Evolutionary conservation across 2,329 filamentous ascomycete species (phyloP), one percentile per base, ranked within the genome.

Genomic region (Apiospora pterosperma): DNA sequence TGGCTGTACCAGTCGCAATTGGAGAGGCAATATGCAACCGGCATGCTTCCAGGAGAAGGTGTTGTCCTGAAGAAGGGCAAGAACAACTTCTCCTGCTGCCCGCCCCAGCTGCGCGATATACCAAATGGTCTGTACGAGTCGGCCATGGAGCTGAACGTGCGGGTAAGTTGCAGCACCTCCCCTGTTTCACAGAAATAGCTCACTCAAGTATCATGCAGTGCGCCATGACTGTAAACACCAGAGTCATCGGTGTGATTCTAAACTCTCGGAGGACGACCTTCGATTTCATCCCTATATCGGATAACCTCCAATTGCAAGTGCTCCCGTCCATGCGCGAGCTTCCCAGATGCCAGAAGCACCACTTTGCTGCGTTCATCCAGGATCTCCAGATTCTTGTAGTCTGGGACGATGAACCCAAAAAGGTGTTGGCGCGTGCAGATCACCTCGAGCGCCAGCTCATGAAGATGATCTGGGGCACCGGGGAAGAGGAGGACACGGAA

Each of bases 181-280:
- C 23, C n/a, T 16, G 10, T 65, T 38, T 10, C n/a, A 36, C 10
- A 16, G 42, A 38, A 64, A 28, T 41, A 21, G 34, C 28, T 38
- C 36, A 31, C 28, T 28, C 23, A 61, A 4, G 21, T 31, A 31
- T 19, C 21, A 11, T 14, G 16, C 59, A 89, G 85, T 87, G 84
- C 70, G 88, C 88, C 61, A 89, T 91, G 84, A 91, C 89, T 4
- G 81, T 90, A 67, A 89, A 86, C 72, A 90, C 88, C 4, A 81
- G 83, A 65, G 84, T 90, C 44, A 88, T 90, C 70, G 84, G 85
- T 68, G 80, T 88, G 34, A 83, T 91, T 67, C 77, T 90, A 7
- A 72, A 72, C 52, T 74, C 76, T 34, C 71, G 74, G 4, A 77
- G 82, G 64, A 76, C 80, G 60, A 81, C 79, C 58, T 78, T 81